A percentile compares a stretch with the other conserved stretches of the same genome.
phyloP scores from a whole-genome alignment of 2,329 filamentous ascomycete species.

The Ceratocystis albifundus region DNA sequence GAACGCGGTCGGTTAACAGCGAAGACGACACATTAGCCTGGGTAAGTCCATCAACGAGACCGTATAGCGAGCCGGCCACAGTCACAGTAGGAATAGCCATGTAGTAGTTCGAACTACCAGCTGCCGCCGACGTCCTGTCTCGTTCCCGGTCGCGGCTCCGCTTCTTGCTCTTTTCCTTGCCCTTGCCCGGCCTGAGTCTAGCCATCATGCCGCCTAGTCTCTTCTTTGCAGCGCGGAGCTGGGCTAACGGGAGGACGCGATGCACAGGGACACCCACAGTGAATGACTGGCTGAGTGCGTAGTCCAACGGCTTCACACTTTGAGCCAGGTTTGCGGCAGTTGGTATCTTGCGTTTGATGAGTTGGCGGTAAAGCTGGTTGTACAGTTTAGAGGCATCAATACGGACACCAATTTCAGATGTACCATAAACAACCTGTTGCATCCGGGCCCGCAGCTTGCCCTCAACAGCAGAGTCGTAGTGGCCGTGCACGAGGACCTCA shows the following conservation, averaged over 20 bases:
- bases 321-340: not conserved
- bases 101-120: slow-evolving; percentile 18
- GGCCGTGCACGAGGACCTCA: slow-evolving; percentile 24
- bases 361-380: slow-evolving; percentile 13
- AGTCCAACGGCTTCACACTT: slow-evolving; percentile 31
- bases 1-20: slow-evolving; percentile 32
- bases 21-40: slow-evolving; percentile 27
- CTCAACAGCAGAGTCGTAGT: slow-evolving; percentile 25
- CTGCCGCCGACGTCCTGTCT: slow-evolving; percentile 6
- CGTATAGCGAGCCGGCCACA: slow-evolving; percentile 34
- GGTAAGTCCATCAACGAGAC: slow-evolving; percentile 30
- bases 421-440: slow-evolving; percentile 25
- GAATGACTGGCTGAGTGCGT: slow-evolving; percentile 33
- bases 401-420: slow-evolving; percentile 32
- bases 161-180: slow-evolving; percentile 21
- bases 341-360: not conserved
- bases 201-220: slow-evolving; percentile 10
- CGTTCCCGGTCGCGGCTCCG: slow-evolving; percentile 15
- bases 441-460: slow-evolving; percentile 21
- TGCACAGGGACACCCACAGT: slow-evolving; percentile 31
- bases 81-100: slow-evolving; percentile 31
- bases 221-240: slow-evolving; percentile 24
- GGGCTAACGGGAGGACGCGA: slow-evolving; percentile 27
- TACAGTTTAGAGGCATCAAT: slow-evolving; percentile 28
- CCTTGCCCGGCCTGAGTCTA: slow-evolving; percentile 5